Base-by-base conservation (phyloP, 2,329 filamentous ascomycete species). In the Alternaria ventricosa region DNA sequence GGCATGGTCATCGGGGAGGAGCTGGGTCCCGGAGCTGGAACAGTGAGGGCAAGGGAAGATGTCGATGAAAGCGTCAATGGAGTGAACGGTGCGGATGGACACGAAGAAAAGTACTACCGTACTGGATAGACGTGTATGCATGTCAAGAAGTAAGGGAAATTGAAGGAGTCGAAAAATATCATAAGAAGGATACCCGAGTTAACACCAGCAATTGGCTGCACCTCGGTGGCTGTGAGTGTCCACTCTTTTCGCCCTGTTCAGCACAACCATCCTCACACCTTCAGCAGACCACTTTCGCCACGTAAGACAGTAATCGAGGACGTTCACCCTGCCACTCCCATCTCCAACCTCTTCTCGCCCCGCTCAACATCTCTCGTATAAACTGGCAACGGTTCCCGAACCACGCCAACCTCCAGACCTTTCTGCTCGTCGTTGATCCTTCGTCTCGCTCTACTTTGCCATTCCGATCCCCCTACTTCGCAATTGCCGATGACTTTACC, bases 11-110 rank as follows among this genome's bases (percentile, higher is more conserved):
- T 74, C 55, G 73, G 73, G 1, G 70, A 67, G 30, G 71, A 71
- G 41, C 55, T 81, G 33, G 79, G 78, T 20, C 76, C 77, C 30
- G 79, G 79, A 20, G 80, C 80, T 3, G 80, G 80, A 3, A 79
- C 74, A 1, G 77, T 81, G 23, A 71, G 78, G 59, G 33, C 58
- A 25, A 71, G 79, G 46, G 78, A 79, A 18, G 78, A 78, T 3
- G 70, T 61, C 1, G 75, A 75, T n/a, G 71, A 71, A n/a, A 68
- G 69, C 22, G 49, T 60, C 2, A 72, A 76, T 60, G 75, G 74
- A 1, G 57, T 66, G 1, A 75, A 77, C 46, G 74, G 70, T 5
- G 60, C 55, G 6, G 65, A 67, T 27, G 66, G 65, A 2, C 75
- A 77, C 45, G 78, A 77, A 56, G 74, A 72, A 11, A 81, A 81